These are phyloP conservation scores for Chrysosporium queenslandicum DNA, from an alignment of 2,329 filamentous ascomycete species.

Conservation along the genomic window DNA sequence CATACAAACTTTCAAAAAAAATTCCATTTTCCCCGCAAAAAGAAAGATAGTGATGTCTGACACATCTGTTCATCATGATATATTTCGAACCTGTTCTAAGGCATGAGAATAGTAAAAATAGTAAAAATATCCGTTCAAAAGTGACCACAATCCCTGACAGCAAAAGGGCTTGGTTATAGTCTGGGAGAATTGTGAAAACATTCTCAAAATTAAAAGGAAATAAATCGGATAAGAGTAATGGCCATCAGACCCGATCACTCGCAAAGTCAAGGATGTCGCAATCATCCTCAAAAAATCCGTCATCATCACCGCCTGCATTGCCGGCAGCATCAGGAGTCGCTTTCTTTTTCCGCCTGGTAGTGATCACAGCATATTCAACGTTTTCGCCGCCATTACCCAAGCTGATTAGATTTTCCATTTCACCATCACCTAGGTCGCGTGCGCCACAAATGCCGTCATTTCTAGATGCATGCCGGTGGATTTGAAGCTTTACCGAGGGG, in stretches of 20 bases:
- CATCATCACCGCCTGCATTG: slow-evolving; percentile 42
- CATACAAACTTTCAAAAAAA: not conserved
- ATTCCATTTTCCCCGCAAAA: not conserved
- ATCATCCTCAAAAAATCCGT: slow-evolving; percentile 83
- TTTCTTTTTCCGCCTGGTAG: slow-evolving; percentile 58
- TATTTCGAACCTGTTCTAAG: not conserved
- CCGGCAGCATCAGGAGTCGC: slow-evolving; percentile 19
- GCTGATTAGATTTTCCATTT: slow-evolving; percentile 43
- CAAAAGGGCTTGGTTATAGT: too few species aligned
- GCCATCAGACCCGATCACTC: slow-evolving; percentile 41
- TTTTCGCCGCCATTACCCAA: slow-evolving; percentile 46
- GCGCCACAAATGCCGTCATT: slow-evolving; percentile 29
- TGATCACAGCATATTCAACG: slow-evolving; percentile 71
- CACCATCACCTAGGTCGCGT: slow-evolving; percentile 27
- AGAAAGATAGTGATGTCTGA: too few species aligned
- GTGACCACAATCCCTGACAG: not conserved
- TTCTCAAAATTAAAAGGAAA: too few species aligned
- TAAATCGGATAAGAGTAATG: not conserved
- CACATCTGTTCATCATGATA: too few species aligned
- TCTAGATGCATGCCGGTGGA: slow-evolving; percentile 32
- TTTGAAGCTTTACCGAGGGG: slow-evolving; percentile 39
- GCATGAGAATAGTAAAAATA: not conserved
- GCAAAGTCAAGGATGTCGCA: slow-evolving; percentile 87
- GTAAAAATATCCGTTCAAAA: not conserved
- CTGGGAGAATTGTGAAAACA: too few species aligned